Conservation (phyloP, 768 basidiomycete species). For the Lanmaoa pseudosensibilis region DNA sequence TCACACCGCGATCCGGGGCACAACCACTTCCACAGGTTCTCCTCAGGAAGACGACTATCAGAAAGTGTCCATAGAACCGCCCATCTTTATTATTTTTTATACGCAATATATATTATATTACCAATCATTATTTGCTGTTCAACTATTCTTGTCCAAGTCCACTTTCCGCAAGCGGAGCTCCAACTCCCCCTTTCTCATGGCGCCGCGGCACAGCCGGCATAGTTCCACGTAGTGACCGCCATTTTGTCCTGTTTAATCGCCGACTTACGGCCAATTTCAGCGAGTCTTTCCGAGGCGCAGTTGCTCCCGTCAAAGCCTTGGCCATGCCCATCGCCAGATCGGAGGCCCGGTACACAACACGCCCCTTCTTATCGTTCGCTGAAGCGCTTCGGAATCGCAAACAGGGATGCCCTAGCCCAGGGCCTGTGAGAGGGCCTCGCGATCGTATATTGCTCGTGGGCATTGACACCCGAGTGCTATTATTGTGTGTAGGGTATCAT, state of each 20-base stretch:
- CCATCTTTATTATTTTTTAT: conserved; percentile 15
- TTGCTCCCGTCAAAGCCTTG: too few relatives aligned
- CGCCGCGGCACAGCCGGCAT: conserved; percentile 32
- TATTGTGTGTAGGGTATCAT: conserved; percentile 28
- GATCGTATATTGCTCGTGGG: conserved; percentile 21
- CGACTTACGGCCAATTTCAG: conserved; percentile 26
- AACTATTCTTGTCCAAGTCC: conserved; percentile 8
- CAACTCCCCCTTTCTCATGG: conserved; percentile 23
- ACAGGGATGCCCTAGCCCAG: conserved; percentile 26
- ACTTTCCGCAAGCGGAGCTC: conserved; percentile 27
- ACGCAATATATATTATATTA: conserved; percentile 17
- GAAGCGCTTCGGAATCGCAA: conserved; percentile 13
- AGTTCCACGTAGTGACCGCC: conserved; percentile 10
- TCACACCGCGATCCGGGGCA: conserved; percentile 18
- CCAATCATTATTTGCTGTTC: conserved; percentile 4
- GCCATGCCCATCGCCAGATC: too few relatives aligned
- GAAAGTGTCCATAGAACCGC: conserved; percentile 9
- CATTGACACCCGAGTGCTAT: conserved; percentile 14
- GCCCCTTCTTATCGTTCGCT: conserved; percentile 3
- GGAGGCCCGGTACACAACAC: not conserved
- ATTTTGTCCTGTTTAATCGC: conserved; percentile 31
- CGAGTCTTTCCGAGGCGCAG: conserved; percentile 8
- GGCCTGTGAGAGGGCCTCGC: conserved; percentile 16
- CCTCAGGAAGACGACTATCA: conserved; percentile 13
- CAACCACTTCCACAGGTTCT: not conserved